These are phyloP conservation scores for Mycosarcoma mackinlayi DNA, from an alignment of 1,284 basidiomycete species.

Conservation along the genomic window DNA sequence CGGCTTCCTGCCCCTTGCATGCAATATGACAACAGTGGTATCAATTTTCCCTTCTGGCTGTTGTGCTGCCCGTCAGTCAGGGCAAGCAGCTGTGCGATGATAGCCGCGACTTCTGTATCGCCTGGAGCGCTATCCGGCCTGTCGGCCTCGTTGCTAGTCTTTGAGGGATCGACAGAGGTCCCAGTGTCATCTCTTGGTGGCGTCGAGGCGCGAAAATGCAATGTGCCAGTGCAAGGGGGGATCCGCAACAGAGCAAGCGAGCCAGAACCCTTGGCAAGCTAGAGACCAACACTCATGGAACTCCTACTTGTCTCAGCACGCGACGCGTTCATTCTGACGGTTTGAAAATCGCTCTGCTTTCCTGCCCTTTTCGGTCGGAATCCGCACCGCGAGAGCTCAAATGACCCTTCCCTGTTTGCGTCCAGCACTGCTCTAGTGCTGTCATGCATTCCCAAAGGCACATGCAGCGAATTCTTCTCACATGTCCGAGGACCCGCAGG, in stretches of 20 bases:
- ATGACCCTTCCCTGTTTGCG: not conserved
- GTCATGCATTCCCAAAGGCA: constrained; percentile 18
- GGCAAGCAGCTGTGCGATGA: not conserved
- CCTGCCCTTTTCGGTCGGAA: not conserved
- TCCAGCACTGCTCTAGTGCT: constrained; percentile 23
- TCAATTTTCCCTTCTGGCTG: no score
- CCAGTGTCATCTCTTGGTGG: no score
- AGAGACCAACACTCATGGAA: constrained; percentile 24
- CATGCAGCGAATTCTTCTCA: constrained; percentile 39
- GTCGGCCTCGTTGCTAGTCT: no score
- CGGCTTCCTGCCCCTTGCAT: constrained; percentile 30
- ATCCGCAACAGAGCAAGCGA: no score
- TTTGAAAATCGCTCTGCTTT: no score
- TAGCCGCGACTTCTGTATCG: constrained; percentile 1
- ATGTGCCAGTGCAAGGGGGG: no score
- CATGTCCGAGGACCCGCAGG: constrained; percentile 31
- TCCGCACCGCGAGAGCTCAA: not conserved
- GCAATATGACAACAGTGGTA: constrained; percentile 21
- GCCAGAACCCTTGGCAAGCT: constrained; percentile 1
- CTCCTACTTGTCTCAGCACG: constrained; percentile 2
- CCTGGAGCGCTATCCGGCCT: no score
- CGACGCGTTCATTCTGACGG: constrained; percentile 13
- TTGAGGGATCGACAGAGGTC: no score
- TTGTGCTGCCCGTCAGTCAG: no score
- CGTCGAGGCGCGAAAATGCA: no score